Conservation (phyloP, 129 eudicot species). For the Flaveria brownii region DNA sequence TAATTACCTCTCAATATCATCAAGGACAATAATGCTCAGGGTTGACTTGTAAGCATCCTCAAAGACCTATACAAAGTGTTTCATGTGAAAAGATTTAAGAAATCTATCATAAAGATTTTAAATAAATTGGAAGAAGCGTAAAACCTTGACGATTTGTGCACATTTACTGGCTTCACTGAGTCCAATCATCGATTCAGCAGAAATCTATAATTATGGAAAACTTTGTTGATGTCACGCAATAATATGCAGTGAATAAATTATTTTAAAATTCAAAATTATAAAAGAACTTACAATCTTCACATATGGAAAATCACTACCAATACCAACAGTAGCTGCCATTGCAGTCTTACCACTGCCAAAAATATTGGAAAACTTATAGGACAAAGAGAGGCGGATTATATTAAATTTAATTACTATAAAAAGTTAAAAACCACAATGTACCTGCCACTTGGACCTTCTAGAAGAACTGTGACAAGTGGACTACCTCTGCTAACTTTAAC, state of each 20-base stretch:
- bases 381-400: background rate
- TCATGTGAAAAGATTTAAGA: conserved; percentile 28
- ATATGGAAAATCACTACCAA: conserved; percentile 94
- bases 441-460: conserved; percentile 99
- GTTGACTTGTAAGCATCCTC: conserved; percentile 99
- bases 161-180: conserved; percentile 97
- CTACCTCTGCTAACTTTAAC: conserved; percentile 95
- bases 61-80: conserved; percentile 58
- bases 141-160: conserved; percentile 92
- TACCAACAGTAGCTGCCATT: conserved; percentile 96
- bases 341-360: conserved; percentile 96
- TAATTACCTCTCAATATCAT: conserved; percentile 88
- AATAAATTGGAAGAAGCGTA: conserved; percentile 7
- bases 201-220: conserved; percentile 50
- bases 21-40: conserved; percentile 80
- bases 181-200: conserved; percentile 99
- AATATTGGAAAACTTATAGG: conserved; percentile 3
- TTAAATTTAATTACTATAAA: background rate
- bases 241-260: conserved; percentile 1
- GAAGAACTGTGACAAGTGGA: conserved; percentile 84
- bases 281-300: conserved; percentile 87
- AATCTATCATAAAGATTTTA: background rate
- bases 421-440: conserved; percentile 23
- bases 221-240: conserved; percentile 10
- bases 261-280: background rate